Base-by-base conservation (phyloP, 257 asterid genomes). In the Cordia subcordata region DNA sequence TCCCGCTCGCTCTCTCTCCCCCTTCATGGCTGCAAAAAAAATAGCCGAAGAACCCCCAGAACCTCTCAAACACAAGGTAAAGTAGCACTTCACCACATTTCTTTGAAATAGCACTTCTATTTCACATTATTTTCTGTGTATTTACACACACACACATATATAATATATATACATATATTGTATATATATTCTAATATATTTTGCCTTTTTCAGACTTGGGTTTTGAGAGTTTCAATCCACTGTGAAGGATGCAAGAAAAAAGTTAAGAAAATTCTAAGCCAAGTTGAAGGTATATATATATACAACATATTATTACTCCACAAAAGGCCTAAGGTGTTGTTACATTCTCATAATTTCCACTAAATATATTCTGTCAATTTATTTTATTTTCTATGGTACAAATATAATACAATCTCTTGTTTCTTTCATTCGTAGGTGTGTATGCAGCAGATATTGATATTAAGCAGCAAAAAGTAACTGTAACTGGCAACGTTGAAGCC, bases 231-330 rank as follows among this genome's bases (percentile, higher is more conserved):
- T 64, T 86, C 92, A 0, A 81, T 86, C 71, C 92, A 86, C 69
- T 86, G 95, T 56, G 82, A 77, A 72, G 95, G 89, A 46, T 86
- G 95, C 79, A 83, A 77, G 68, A 74, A 62, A 55, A 86, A 83
- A 64, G 92, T 86, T 53, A 77, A 74, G 72, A 86, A 84, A 66
- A 77, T 81, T 49, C 81, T 86, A 39, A 55, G 11, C 18, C 81
- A 72, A 68, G 58, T 86, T 53, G 77, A 68, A 11, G 89, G 95
- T 79, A 56, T 14, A 9, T 15, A 8, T 11, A n/a, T n/a, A n/a
- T n/a, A n/a, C n/a, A n/a, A n/a, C n/a, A n/a, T n/a, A n/a, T n/a
- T n/a, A n/a, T n/a, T n/a, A n/a, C n/a, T n/a, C n/a, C n/a, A n/a
- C n/a, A n/a, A n/a, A n/a, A n/a, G n/a, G n/a, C n/a, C n/a, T n/a